Base-by-base conservation (phyloP, 768 basidiomycete species). In the Lactarius quietus region DNA sequence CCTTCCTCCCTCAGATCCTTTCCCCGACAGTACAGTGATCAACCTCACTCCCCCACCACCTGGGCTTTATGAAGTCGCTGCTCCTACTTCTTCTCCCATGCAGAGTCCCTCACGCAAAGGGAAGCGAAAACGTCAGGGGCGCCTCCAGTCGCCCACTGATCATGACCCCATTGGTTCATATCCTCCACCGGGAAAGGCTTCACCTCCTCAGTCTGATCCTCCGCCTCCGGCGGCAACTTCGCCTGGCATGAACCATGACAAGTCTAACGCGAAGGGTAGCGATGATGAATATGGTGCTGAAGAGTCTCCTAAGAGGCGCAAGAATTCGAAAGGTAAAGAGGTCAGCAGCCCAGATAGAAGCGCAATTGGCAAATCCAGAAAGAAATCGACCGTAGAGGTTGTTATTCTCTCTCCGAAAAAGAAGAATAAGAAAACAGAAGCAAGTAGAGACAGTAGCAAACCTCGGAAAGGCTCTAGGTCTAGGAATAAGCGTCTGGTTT, bases 1-100 rank as follows among this genome's bases (percentile, higher is more conserved):
- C 41, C 62, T 75, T 5, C 72, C 73, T 1, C 72, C 73, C 3
- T 74, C 72, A 2, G 72, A 74, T 45, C 71, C 53, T 14, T 59
- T 69, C 28, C 70, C 69, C 20, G 45, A 65, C 53, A 64, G 70
- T 68, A 64, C 69, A 12, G 33, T 28, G 33, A 10, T 66, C 56
- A 62, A 59, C 35, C 54, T 57, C 10, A 58, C 61, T 36, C 57
- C 59, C 56, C 52, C 53, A 62, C 51, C 62, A 66, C 28, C 41
- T 67, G 23, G 36, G 53, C 45, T 45, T 52, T 23, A 62, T 41
- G 33, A 41, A 58, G n/a, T 59, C 38, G 31, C 51, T 33, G 18
- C 54, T 43, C 23, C 65, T n/a, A 29, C 53, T 12, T 66, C 71
- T 28, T 60, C 68, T 20, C 51, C 59, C 17, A 17, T 29, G 26